phyloP scores from a whole-genome alignment of 106 monocot genomes.

The Dioscorea dumetorum region DNA sequence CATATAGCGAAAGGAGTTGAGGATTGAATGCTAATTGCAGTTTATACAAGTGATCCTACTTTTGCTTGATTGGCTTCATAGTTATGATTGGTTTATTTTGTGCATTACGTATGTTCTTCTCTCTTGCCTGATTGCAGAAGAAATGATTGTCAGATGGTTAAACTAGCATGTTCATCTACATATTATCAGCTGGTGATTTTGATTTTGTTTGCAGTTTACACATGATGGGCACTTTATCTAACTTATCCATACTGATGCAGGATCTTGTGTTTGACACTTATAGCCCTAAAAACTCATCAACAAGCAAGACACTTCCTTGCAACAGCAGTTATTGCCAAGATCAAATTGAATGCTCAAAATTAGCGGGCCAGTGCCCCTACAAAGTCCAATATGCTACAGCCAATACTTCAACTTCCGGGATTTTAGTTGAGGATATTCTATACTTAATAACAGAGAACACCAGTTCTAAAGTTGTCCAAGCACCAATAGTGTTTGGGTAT shows the following conservation, averaged over 20 bases:
- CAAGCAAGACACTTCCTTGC: slow-evolving; percentile 66
- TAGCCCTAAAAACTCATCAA: slow-evolving; percentile 49
- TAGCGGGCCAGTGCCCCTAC: slow-evolving; percentile 46
- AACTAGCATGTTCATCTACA: not conserved
- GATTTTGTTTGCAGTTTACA: not conserved
- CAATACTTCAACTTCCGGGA: slow-evolving; percentile 71
- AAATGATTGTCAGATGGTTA: not conserved
- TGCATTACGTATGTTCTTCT: not conserved
- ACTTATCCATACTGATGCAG: slow-evolving; percentile 21
- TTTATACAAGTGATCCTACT: not conserved
- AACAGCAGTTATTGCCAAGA: slow-evolving; percentile 52
- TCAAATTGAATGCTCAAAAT: slow-evolving; percentile 37
- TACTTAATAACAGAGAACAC: slow-evolving; percentile 63
- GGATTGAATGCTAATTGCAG: too few species aligned
- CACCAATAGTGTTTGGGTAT: slow-evolving; percentile 80
- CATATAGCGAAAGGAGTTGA: too few species aligned
- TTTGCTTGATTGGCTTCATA: not conserved
- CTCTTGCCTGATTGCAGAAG: not conserved
- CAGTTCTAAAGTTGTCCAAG: slow-evolving; percentile 37
- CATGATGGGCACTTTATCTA: slow-evolving; percentile 6
- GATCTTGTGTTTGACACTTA: slow-evolving; percentile 50
- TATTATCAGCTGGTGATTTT: not conserved
- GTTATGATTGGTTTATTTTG: not conserved
- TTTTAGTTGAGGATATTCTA: slow-evolving; percentile 74
- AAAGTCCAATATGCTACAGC: slow-evolving; percentile 59